Evolutionary conservation across 345 rosid genomes (phyloP).

Genomic region (Eucalyptus globulus): DNA sequence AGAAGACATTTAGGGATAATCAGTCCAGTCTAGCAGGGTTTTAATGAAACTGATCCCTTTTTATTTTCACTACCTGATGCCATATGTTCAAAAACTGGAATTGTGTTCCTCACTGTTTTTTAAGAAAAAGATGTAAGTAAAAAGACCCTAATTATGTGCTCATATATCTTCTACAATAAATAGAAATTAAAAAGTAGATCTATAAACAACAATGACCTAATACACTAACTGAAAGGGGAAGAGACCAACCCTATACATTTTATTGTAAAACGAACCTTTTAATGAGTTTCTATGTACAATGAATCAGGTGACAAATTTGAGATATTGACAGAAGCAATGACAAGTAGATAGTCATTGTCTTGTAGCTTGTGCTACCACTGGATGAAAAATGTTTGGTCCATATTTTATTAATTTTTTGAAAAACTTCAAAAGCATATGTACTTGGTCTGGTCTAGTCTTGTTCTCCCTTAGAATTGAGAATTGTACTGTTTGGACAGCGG

Average conservation of each 20-base stretch:
- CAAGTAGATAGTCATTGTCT: fast-evolving
- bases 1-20: not conserved
- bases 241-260: not conserved
- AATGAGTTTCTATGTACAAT: fast-evolving
- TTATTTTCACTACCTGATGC: fast-evolving
- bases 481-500: fast-evolving
- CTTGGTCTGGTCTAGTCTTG: fast-evolving
- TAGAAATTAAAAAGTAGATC: fast-evolving
- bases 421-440: too few relatives aligned
- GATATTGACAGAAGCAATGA: fast-evolving
- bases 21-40: fast-evolving
- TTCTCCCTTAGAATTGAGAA: fast-evolving
- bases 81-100: not conserved
- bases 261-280: not conserved
- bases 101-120: too few relatives aligned
- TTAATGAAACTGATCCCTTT: fast-evolving
- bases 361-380: fast-evolving
- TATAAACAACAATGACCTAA: not conserved
- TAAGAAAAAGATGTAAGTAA: not conserved
- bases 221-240: not conserved
- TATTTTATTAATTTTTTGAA: too few relatives aligned
- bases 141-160: not conserved
- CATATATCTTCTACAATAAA: not conserved
- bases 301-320: fast-evolving
- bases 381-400: fast-evolving